Percentiles rank a stretch among this genome's conserved stretches.
Evolutionary conservation across 495 filamentous ascomycete species (phyloP).

Genomic region (Penicillium coffeae): DNA sequence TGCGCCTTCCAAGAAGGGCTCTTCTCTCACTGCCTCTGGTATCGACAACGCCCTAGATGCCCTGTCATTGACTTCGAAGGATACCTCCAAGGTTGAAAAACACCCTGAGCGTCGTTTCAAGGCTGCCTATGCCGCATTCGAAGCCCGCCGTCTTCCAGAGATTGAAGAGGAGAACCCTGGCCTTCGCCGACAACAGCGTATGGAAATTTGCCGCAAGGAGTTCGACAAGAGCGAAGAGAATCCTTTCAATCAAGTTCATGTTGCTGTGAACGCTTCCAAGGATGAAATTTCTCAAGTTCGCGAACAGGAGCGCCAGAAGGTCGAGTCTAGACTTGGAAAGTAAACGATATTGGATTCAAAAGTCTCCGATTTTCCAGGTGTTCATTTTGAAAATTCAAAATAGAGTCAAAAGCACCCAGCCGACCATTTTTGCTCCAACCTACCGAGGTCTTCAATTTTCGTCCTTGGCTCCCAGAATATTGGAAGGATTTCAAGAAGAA

Average conservation of each 20-base stretch:
- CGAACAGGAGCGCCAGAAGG: conserved; percentile 66
- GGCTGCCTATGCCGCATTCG: conserved; percentile 83
- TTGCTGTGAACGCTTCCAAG: conserved; percentile 67
- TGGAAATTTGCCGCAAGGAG: conserved; percentile 77
- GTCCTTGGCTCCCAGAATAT: too few species aligned
- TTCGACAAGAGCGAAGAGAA: conserved; percentile 91
- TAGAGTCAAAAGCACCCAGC: too few species aligned
- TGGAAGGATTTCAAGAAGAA: too few species aligned
- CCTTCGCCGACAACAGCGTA: conserved; percentile 72
- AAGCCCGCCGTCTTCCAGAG: conserved; percentile 79
- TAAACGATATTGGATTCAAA: too few species aligned
- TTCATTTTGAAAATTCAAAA: too few species aligned
- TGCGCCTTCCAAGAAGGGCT: conserved; percentile 36
- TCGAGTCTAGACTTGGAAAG: conserved; percentile 59
- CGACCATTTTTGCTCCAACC: too few species aligned
- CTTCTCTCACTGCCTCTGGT: conserved; percentile 70
- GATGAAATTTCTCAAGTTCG: conserved; percentile 69
- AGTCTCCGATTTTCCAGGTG: too few species aligned
- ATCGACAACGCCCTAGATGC: conserved; percentile 92
- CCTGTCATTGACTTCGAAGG: conserved; percentile 57
- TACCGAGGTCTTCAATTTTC: too few species aligned
- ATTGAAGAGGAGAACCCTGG: conserved; percentile 77
- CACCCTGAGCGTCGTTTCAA: conserved; percentile 83
- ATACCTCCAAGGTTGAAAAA: conserved; percentile 66
- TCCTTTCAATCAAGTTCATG: conserved; percentile 81